phyloP scores from a whole-genome alignment of 2,329 filamentous ascomycete species.

The Phialophora expanda region DNA sequence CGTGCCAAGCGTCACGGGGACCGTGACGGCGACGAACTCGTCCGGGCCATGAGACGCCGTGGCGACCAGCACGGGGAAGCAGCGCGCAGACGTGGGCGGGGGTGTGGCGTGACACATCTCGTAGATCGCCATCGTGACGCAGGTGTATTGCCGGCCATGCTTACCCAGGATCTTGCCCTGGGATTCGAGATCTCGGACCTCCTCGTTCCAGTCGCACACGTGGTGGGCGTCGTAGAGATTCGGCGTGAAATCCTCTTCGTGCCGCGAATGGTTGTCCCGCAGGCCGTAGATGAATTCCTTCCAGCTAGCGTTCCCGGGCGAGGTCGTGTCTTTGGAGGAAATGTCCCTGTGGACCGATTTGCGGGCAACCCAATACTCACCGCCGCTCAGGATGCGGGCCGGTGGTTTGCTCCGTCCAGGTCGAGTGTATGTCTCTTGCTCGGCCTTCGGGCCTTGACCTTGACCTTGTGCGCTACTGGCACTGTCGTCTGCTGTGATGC shows the following conservation, averaged over 20 bases:
- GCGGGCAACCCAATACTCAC: slow-evolving; percentile 51
- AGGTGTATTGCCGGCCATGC: slow-evolving; percentile 15
- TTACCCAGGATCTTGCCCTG: slow-evolving; percentile 13
- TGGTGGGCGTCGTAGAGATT: slow-evolving; percentile 42
- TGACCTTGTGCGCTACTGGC: background rate
- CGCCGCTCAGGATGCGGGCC: slow-evolving; percentile 22
- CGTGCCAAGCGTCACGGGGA: slow-evolving; percentile 40
- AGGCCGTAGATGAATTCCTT: slow-evolving; percentile 48
- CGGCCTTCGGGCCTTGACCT: background rate
- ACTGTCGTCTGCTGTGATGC: background rate
- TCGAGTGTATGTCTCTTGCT: slow-evolving; percentile 21
- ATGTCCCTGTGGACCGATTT: slow-evolving; percentile 45
- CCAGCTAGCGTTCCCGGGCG: slow-evolving; percentile 47
- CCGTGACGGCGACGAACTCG: slow-evolving; percentile 42
- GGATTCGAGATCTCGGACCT: slow-evolving; percentile 26
- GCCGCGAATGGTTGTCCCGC: slow-evolving; percentile 47
- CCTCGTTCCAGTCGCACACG: slow-evolving; percentile 41
- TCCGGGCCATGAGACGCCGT: slow-evolving; percentile 37
- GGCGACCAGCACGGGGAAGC: slow-evolving; percentile 43
- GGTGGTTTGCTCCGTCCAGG: slow-evolving; percentile 26
- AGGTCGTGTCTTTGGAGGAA: slow-evolving; percentile 35
- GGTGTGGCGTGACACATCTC: slow-evolving; percentile 45
- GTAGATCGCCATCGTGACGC: slow-evolving; percentile 35
- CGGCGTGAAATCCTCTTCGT: slow-evolving; percentile 51
- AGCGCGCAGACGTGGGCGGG: slow-evolving; percentile 37